Base-by-base conservation (phyloP, 139 green algal species). In the Chlamydomonas applanata region DNA sequence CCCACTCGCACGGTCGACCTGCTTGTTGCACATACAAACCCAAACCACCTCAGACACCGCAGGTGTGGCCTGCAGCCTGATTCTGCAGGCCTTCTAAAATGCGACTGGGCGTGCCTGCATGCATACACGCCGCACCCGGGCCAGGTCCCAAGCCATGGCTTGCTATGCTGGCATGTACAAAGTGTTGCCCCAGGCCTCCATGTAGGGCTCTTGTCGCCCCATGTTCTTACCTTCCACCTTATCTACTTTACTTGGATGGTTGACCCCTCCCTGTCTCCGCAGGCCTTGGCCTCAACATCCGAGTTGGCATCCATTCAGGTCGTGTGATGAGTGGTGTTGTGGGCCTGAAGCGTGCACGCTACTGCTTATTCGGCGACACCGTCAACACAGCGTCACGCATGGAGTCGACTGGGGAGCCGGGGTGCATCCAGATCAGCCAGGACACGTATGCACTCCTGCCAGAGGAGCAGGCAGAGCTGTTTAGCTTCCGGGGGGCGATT, bases 351-450 rank as follows among this genome's bases (percentile, higher is more conserved):
- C 76, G 78, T 14, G 79, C 80, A 0, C 71, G 82, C 3, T 90
- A 89, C 76, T 87, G 80, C 75, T 57, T 90, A 4, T 90, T 88
- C n/a, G 75, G 75, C 35, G 71, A 76, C 71, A n/a, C 74, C 36
- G 74, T 80, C 33, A 80, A 80, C 74, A 80, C 74, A 1, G 74
- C 74, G 19, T 63, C 34, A 24, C 54, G 74, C 54, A 80, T 80
- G 75, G 75, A 80, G 68, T 61, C 30, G 57, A 80, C 75, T 4
- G 75, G 75, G 3, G 46, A 75, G 5, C 67, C 75, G 0, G 67
- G 68, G 1, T 24, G 36, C 5, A 46, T 80, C 17, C 75, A 80
- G 66, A 59, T 80, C 73, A 73, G 63, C 63, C 27, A 72, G 27
- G 72, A 64, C 25, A 71, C 74, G 4, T 62, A 62, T 29, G 24